Base-by-base conservation (phyloP, 768 basidiomycete genomes). In the Naganishia friedmannii region DNA sequence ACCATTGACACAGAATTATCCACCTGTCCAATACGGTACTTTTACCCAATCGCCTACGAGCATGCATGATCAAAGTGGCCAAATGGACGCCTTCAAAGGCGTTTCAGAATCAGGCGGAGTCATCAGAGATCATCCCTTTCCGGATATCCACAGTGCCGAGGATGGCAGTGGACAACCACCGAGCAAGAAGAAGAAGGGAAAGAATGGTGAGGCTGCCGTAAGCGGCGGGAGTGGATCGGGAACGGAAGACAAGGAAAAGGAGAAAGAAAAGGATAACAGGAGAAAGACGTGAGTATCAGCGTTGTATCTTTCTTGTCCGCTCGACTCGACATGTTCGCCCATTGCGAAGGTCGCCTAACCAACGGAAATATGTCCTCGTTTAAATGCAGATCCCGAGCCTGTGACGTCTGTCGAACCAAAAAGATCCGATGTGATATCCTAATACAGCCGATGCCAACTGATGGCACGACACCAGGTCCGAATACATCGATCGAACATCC, bases 361-460 rank as follows among this genome's bases (percentile, higher is more conserved):
- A 51, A 51, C 10, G 21, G n/a, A 23, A 4, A 6, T 42, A 8
- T 23, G 3, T 7, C 23, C 9, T 23, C 17, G 5, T n/a, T 10
- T 29, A 34, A 1, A 21, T 19, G 8, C 42, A 63, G 60, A 17
- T 63, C 60, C 0, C 69, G 79, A 69, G 79, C 79, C 0, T 80
- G 79, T 72, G 79, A 80, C 74, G 79, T 78, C 53, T 80, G 79
- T 73, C 75, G 80, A 6, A 76, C 77, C 19, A 80, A 79, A 66
- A 78, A 79, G 76, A 80, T 80, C 54, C 68, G 77, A 75, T 98
- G 96, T 82, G 95, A 98, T 77, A 86, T 96, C 75, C 84, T 98
- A 21, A 56, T 74, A 63, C 60, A 63, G 13, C 60, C 60, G 31
- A 63, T 63, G 60, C 60, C 60, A 1, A 63, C 60, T 6, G 60